Percentiles rank a stretch among this genome's conserved stretches.
phyloP scores from a whole-genome alignment of 2,329 filamentous ascomycete species.

The Corinectria fuckeliana region DNA sequence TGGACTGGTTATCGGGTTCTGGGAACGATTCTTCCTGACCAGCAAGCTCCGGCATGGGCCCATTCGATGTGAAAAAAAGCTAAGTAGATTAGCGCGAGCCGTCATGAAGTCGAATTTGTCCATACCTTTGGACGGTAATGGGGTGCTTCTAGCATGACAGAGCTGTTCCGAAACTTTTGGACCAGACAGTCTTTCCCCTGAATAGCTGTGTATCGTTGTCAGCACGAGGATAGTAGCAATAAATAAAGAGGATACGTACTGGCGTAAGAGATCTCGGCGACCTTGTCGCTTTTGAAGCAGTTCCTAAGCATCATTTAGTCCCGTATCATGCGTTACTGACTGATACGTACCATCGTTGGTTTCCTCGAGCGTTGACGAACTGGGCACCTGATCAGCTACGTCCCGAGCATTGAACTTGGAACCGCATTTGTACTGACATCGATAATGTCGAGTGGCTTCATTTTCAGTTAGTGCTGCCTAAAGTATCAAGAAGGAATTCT shows the following conservation, averaged over 20 bases:
- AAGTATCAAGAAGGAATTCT: not conserved
- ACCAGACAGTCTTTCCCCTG: constrained; percentile 91
- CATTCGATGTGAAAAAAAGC: constrained; percentile 61
- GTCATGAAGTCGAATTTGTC: not conserved
- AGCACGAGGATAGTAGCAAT: not conserved
- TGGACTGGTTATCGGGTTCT: constrained; percentile 80
- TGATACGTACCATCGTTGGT: constrained; percentile 68
- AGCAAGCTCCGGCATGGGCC: constrained; percentile 57
- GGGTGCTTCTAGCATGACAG: constrained; percentile 86
- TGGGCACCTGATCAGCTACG: constrained; percentile 44
- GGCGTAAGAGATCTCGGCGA: constrained; percentile 93
- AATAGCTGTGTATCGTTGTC: constrained; percentile 65
- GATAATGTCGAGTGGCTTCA: constrained; percentile 74
- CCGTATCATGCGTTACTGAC: not conserved
- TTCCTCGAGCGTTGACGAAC: constrained; percentile 75
- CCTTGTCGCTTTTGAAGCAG: constrained; percentile 82
- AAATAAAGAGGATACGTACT: constrained; percentile 61
- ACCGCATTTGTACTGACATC: constrained; percentile 55
- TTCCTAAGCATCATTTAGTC: constrained; percentile 59
- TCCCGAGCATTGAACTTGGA: not conserved
- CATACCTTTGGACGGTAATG: constrained; percentile 84
- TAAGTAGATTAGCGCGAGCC: constrained; percentile 31
- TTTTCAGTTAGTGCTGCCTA: constrained; percentile 44
- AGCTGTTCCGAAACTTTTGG: constrained; percentile 96
- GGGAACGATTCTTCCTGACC: constrained; percentile 81